phyloP scores from a whole-genome alignment of 1,284 basidiomycete species.

The Microbotryum saponariae region DNA sequence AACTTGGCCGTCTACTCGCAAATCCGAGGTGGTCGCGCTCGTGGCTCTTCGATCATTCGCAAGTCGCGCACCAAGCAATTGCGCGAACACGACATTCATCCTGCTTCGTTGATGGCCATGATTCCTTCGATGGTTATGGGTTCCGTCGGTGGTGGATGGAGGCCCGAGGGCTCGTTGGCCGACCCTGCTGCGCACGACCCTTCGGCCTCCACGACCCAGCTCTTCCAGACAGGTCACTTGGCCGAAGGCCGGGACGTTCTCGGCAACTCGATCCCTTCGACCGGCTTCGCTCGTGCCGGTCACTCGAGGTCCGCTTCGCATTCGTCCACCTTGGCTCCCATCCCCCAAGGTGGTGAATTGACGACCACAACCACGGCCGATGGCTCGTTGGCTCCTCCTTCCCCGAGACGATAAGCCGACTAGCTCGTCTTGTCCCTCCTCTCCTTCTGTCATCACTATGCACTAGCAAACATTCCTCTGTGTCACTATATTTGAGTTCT shows the following conservation, averaged over 20 bases:
- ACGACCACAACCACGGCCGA: too few relatives aligned
- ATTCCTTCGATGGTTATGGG: slow-evolving; percentile 77
- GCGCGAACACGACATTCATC: slow-evolving; percentile 39
- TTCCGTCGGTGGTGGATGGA: slow-evolving; percentile 72
- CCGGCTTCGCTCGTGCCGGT: neutral
- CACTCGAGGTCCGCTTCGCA: slow-evolving; percentile 4
- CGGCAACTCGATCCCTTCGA: neutral
- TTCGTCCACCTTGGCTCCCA: too few relatives aligned
- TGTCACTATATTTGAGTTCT: too few relatives aligned
- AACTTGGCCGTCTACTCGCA: slow-evolving; percentile 72
- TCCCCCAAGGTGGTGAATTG: too few relatives aligned
- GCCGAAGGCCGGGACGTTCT: slow-evolving; percentile 5
- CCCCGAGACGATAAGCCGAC: too few relatives aligned
- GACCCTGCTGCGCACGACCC: slow-evolving; percentile 70
- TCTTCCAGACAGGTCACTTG: slow-evolving; percentile 21
- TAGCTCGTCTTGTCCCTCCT: too few relatives aligned
- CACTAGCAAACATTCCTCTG: too few relatives aligned
- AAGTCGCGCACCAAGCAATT: slow-evolving; percentile 35
- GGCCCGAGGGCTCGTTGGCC: slow-evolving; percentile 55
- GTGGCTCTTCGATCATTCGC: slow-evolving; percentile 38
- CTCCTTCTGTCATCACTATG: too few relatives aligned
- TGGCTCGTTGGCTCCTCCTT: too few relatives aligned
- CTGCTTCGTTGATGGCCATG: slow-evolving; percentile 83
- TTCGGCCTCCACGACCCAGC: slow-evolving; percentile 51
- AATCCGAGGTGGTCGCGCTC: slow-evolving; percentile 67